Evolutionary conservation across 1,284 basidiomycete species (phyloP), one percentile per base, ranked within the genome.

Genomic region (Ceratobasidium sp.): DNA sequence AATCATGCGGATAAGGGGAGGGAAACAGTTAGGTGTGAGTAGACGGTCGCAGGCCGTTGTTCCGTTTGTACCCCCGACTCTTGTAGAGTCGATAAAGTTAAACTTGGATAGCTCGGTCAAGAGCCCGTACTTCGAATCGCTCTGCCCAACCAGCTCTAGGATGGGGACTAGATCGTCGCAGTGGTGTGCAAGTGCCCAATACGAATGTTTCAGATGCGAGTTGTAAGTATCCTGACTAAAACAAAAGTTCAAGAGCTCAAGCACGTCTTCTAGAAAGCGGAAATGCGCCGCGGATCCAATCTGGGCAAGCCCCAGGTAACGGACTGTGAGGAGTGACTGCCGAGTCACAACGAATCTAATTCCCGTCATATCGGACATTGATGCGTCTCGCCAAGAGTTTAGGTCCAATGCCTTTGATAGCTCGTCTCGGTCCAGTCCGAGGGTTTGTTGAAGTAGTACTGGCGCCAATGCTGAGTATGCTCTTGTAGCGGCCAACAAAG

Each of bases 1-100:
- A 58, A 77, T 60, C 73, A 77, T 63, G 26, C 61, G 71, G 33
- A 63, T 42, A 7, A 64, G 63, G 2, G 40, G 13, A 1, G 63
- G 63, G n/a, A 64, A 64, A 9, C 42, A 46, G 12, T 26, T n/a
- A 26, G 63, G 63, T 13, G 63, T 64, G 18, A 64, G n/a, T 10
- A 46, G 7, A 18, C 26, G 42, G 2, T 64, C 63, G 40, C 63
- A 64, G 40, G 63, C 40, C 3, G 40, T 44, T 23, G 15, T 2
- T n/a, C 42, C n/a, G 2, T 6, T 20, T 12, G 15, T 28, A 5
- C 26, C 28, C n/a, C n/a, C n/a, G 7, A 58, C 13, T n/a, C 23
- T 18, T 58, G 55, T 26, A 10, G 23, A 6, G 68, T 73, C 23
- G 10, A 63, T 61, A 12, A 66, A 20, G 40, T 39, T 5, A 63